Conservation (phyloP, 805 yeast species). For the Wickerhamomyces sydowiorum region DNA sequence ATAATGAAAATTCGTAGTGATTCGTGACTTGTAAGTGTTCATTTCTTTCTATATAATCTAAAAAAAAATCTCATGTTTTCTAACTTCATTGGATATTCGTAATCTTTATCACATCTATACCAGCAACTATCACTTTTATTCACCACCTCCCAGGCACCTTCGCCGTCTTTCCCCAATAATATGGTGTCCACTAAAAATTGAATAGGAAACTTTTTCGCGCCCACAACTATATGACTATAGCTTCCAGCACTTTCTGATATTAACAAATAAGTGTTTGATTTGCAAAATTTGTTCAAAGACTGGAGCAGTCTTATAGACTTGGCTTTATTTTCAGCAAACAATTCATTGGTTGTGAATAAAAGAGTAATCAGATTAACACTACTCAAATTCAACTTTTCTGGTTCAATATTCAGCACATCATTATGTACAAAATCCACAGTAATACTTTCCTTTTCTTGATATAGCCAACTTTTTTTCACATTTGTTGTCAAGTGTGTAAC, state of each 20-base stretch:
- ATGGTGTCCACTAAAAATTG: slow-evolving; percentile 75
- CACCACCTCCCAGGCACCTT: slow-evolving; percentile 63
- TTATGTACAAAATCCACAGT: slow-evolving; percentile 26
- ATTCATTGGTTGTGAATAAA: slow-evolving; percentile 82
- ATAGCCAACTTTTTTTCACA: slow-evolving; percentile 50
- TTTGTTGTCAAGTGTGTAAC: slow-evolving; percentile 38
- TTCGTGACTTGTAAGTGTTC: background rate
- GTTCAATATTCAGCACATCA: slow-evolving; percentile 31
- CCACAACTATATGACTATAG: slow-evolving; percentile 73
- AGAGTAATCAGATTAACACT: slow-evolving; percentile 54
- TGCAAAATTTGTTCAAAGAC: slow-evolving; percentile 43
- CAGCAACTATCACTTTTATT: slow-evolving; percentile 71
- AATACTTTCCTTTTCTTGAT: slow-evolving; percentile 29
- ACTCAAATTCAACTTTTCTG: slow-evolving; percentile 19
- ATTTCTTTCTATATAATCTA: slow-evolving; percentile 59
- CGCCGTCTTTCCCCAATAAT: slow-evolving; percentile 45
- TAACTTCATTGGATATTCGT: slow-evolving; percentile 60
- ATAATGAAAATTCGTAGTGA: background rate
- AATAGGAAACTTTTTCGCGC: slow-evolving; percentile 74
- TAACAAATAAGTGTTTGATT: slow-evolving; percentile 51
- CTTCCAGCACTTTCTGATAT: slow-evolving; percentile 89
- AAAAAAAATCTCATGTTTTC: slow-evolving; percentile 88
- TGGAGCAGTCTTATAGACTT: slow-evolving; percentile 58
- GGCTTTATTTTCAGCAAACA: slow-evolving; percentile 63
- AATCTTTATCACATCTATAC: slow-evolving; percentile 56